Conservation (phyloP, 768 basidiomycete species). For the Nidularia pulvinata region DNA sequence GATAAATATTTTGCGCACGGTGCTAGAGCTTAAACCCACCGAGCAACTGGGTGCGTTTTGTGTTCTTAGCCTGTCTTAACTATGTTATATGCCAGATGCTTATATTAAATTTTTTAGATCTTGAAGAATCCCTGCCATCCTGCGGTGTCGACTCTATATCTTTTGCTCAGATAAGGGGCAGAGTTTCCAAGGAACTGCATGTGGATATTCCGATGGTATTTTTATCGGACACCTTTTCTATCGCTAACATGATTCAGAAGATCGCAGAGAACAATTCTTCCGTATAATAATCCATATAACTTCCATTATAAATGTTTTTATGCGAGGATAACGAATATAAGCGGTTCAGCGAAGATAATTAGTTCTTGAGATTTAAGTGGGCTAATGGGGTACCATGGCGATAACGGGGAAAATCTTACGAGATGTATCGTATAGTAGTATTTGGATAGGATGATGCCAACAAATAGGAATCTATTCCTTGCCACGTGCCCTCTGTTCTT, state of each 20-base stretch:
- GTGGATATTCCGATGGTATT: conserved; percentile 29
- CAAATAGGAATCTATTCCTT: too few relatives aligned
- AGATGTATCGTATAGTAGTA: too few relatives aligned
- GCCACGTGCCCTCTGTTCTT: too few relatives aligned
- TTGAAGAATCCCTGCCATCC: conserved; percentile 20
- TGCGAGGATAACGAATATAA: not conserved
- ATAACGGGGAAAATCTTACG: too few relatives aligned
- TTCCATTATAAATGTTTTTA: not conserved
- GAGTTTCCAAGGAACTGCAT: conserved; percentile 24
- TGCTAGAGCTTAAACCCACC: conserved; percentile 20
- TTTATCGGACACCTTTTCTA: conserved; percentile 25
- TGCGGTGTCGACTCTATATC: conserved; percentile 31
- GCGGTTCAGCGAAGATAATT: not conserved
- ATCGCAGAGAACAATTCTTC: conserved; percentile 10
- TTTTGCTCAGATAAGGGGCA: conserved; percentile 28
- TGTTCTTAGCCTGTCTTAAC: not conserved
- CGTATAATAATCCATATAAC: not conserved
- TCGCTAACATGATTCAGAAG: conserved; percentile 25
- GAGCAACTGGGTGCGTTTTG: conserved; percentile 23
- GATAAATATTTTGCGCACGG: conserved; percentile 17
- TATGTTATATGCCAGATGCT: not conserved
- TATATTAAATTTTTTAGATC: conserved; percentile 12
- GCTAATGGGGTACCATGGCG: too few relatives aligned
- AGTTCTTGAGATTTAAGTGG: too few relatives aligned
- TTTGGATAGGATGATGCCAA: too few relatives aligned